Percentiles rank a stretch among this genome's conserved stretches.
Conservation (phyloP, 495 filamentous ascomycete genomes). For the Jackrogersella multiformis region DNA sequence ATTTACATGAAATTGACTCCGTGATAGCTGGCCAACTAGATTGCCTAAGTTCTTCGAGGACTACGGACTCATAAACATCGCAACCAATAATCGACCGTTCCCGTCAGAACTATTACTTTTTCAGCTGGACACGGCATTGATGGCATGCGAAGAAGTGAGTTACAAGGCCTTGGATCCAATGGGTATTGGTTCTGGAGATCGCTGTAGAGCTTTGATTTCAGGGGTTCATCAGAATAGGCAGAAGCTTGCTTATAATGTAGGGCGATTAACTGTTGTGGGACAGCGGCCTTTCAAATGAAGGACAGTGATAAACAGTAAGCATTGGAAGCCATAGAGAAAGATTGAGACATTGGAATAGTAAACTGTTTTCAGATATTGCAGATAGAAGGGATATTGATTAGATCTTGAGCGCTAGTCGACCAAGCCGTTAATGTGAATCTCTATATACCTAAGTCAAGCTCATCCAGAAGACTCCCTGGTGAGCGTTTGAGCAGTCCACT, state of each 20-base stretch:
- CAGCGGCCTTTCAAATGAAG: conserved; percentile 9
- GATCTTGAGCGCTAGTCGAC: neutral
- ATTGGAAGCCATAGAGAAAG: too few species aligned
- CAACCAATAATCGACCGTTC: conserved; percentile 5
- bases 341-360: neutral
- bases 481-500: conserved; percentile 23
- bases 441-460: neutral
- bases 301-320: neutral
- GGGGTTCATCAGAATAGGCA: conserved; percentile 14
- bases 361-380: neutral
- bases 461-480: neutral
- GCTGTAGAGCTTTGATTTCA: conserved; percentile 11
- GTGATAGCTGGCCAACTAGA: conserved; percentile 1
- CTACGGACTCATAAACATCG: conserved; percentile 1
- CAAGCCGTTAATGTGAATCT: neutral
- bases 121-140: conserved; percentile 9
- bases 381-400: neutral
- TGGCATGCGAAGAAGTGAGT: conserved; percentile 13
- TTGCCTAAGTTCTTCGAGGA: conserved; percentile 5
- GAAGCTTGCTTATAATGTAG: conserved; percentile 16
- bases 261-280: conserved; percentile 16
- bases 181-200: conserved; percentile 1
- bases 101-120: conserved; percentile 4
- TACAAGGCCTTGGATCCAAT: conserved; percentile 14
- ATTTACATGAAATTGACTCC: neutral